phyloP scores from a whole-genome alignment of 2,329 filamentous ascomycete genomes.

The Bipolaris gigantea region DNA sequence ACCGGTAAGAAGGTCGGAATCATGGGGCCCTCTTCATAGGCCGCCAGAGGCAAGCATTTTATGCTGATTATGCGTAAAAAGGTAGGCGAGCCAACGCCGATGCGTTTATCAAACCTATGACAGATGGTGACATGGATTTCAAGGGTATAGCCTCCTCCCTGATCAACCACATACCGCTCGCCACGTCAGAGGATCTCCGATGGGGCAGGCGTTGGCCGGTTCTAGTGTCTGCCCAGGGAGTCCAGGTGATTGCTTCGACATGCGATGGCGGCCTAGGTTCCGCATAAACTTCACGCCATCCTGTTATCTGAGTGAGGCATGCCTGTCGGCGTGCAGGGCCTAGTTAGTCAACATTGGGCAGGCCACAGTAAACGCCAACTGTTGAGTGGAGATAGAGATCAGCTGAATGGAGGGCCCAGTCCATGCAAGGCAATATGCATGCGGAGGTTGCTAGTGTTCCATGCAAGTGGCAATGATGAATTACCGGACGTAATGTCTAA shows the following conservation, averaged over 20 bases:
- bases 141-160: slow-evolving; percentile 42
- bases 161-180: slow-evolving; percentile 51
- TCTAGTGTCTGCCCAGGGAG: slow-evolving; percentile 48
- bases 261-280: slow-evolving; percentile 49
- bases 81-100: slow-evolving; percentile 33
- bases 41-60: slow-evolving; percentile 34
- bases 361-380: slow-evolving; percentile 44
- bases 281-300: slow-evolving; percentile 49
- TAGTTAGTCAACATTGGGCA: slow-evolving; percentile 47
- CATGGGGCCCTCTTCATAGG: slow-evolving; percentile 38
- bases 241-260: slow-evolving; percentile 50
- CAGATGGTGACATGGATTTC: slow-evolving; percentile 46
- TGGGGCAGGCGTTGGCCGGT: slow-evolving; percentile 51
- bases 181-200: slow-evolving; percentile 59
- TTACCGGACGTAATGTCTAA: slow-evolving; percentile 41
- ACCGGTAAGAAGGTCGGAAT: slow-evolving; percentile 42
- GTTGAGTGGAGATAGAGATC: slow-evolving; percentile 45
- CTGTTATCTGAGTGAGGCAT: slow-evolving; percentile 47
- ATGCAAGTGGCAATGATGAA: slow-evolving; percentile 40
- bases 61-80: slow-evolving; percentile 32
- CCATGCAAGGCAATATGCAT: slow-evolving; percentile 46
- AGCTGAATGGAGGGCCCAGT: slow-evolving; percentile 42
- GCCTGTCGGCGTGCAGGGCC: slow-evolving; percentile 48
- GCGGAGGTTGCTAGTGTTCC: slow-evolving; percentile 41
- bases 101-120: slow-evolving; percentile 40